These are phyloP conservation scores for Colletotrichum filicis DNA, from an alignment of 2,329 filamentous ascomycete genomes.

Conservation along the genomic window DNA sequence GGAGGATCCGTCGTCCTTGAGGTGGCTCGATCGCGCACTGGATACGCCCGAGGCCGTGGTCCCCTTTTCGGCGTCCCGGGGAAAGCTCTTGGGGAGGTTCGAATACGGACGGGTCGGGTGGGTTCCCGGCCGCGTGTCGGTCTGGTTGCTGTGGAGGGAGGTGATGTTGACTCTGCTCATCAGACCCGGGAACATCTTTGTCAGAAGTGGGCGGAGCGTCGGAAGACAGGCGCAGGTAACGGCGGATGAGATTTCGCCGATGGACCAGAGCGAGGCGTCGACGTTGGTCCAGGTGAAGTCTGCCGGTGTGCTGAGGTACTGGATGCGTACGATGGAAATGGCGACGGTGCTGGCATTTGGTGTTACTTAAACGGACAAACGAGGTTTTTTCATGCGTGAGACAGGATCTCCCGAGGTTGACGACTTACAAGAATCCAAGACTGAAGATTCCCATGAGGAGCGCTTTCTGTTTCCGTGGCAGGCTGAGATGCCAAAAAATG, in stretches of 20 bases:
- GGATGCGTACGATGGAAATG: conserved; percentile 39
- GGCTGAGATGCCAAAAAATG: conserved; percentile 39
- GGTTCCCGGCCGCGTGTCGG: conserved; percentile 6
- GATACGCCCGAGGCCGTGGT: conserved; percentile 3
- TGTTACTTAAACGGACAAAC: background rate
- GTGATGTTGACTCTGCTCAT: conserved; percentile 26
- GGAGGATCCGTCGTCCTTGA: conserved; percentile 9
- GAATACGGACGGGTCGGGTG: conserved; percentile 15
- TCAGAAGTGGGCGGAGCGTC: conserved; percentile 39
- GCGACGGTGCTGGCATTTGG: conserved; percentile 36
- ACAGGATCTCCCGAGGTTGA: background rate
- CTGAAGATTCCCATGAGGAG: conserved; percentile 42
- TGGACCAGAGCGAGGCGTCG: conserved; percentile 39
- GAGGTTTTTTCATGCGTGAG: too few species aligned
- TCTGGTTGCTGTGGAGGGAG: conserved; percentile 20
- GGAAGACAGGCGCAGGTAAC: conserved; percentile 39
- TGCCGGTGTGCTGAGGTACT: conserved; percentile 32
- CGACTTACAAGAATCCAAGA: conserved; percentile 42
- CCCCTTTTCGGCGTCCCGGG: conserved; percentile 17
- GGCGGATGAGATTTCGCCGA: conserved; percentile 39
- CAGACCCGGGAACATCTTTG: conserved; percentile 19
- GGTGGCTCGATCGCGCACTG: conserved; percentile 12
- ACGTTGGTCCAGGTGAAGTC: conserved; percentile 40
- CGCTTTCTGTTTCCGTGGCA: conserved; percentile 38
- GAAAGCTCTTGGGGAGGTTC: background rate